Evolutionary conservation across 495 filamentous ascomycete genomes (phyloP), one percentile per base, ranked within the genome.

Genomic region (Lasiosphaeria ovina): DNA sequence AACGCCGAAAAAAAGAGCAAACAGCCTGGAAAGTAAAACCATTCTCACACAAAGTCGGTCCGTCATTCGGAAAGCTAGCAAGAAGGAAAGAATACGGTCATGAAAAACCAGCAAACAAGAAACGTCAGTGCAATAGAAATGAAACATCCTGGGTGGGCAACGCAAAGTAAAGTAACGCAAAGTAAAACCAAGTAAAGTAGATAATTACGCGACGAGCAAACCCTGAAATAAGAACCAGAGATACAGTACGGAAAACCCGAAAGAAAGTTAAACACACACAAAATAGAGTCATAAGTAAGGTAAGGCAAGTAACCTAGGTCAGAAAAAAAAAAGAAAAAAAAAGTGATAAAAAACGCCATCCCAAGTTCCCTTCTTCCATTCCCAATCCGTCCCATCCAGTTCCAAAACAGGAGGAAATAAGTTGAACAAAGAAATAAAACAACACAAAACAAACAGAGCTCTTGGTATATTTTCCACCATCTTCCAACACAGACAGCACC

Each of bases 171-270:
- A 57, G 14, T 31, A 17, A 57, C 16, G 16, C 40, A 40, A 57
- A 48, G 36, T 17, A 24, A 55, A 55, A 9, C 31, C 35, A 50
- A 55, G 16, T 14, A 33, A 55, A 44, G 24, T 17, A n/a, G 24
- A 24, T 24, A 24, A 24, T 24, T 24, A 24, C 24, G 24, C 24
- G 24, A 24, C 24, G 24, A 24, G 24, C 24, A 24, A 24, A 24
- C 24, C 24, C 24, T 24, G 24, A 24, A 24, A 24, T 24, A 24
- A 24, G 2, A 24, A 24, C 24, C 24, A 24, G 24, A 47, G 16
- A n/a, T 4, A 47, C 5, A 47, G 11, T n/a, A 14, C 12, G 1
- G 44, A 5, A 47, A 47, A 47, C 8, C 8, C 38, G 44, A 11
- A 47, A 47, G 12, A n/a, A 9, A 47, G 12, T 11, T 9, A 11